Base-by-base conservation (phyloP, 2,329 filamentous ascomycete genomes). In the Beauveria rudraprayagi region DNA sequence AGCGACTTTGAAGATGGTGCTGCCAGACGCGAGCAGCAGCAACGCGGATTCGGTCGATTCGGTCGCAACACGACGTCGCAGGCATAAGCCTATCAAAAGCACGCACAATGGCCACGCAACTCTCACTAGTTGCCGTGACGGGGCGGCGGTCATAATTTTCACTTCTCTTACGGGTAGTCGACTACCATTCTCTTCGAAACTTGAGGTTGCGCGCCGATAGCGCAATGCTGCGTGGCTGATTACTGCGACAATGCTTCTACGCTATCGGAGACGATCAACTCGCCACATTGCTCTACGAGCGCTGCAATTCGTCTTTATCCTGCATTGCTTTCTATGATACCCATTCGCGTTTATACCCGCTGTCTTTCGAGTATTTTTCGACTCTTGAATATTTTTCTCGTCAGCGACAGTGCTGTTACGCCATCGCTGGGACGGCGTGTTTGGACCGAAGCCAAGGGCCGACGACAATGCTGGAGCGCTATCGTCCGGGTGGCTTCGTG, bases 1-100 rank as follows among this genome's bases (percentile, higher is more conserved):
- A 77, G 76, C 63, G 76, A 77, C 26, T 79, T 82, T 64, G 76
- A 83, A 65, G 85, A 88, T 67, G 84, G 83, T 7, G 85, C 85
- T 11, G 84, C 85, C 1, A 76, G 80, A 37, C 78, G 85, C 14
- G 85, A 87, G 70, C 69, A 70, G 16, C 72, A 80, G 60, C 80
- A 87, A 71, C 80, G 84, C 26, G 84, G 84, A n/a, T 82, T 86
- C 62, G 73, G 77, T 44, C 75, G 77, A 55, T 67, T 77, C 48
- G 70, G 72, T 56, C 68, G 72, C 62, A 70, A 67, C 61, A 72
- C 68, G 65, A 67, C 61, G 48, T 61, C 62, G 19, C 74, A 72
- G n/a, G 37, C 54, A 16, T 68, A 65, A 61, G 5, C n/a, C 7
- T 9, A 44, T 30, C 60, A 61, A 57, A 67, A 66, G 62, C 57